Conservation (phyloP, 352 stramenopile species). For the Blastocystis sp. region DNA sequence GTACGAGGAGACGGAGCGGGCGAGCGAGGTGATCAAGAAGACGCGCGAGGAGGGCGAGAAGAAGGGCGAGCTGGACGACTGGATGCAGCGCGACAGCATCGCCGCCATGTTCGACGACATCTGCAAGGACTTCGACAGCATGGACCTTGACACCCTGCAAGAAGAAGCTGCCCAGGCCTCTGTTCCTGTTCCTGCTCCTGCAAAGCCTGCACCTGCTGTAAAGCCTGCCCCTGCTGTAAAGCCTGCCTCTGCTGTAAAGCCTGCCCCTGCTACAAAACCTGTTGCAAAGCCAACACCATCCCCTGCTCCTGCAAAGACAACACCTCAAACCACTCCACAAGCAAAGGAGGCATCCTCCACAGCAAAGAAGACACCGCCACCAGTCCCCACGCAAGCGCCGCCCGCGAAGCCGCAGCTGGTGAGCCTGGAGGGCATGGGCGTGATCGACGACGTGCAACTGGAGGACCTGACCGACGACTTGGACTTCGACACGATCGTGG, state of each 20-base stretch:
- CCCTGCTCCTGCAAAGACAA: background rate
- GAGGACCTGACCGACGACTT: constrained; percentile 21
- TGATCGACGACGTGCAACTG: background rate
- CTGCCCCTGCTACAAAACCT: background rate
- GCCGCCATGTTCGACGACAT: constrained; percentile 31
- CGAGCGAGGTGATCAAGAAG: constrained; percentile 18
- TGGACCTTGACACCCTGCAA: constrained; percentile 27
- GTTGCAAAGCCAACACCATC: background rate
- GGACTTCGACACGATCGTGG: constrained; percentile 56
- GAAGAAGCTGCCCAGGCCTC: too few species aligned
- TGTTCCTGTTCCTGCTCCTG: background rate
- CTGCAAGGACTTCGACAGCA: constrained; percentile 11
- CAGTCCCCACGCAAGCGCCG: background rate
- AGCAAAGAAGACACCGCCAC: background rate
- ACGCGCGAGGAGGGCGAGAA: background rate
- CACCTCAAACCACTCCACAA: background rate
- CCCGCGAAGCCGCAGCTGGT: background rate
- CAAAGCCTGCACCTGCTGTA: background rate
- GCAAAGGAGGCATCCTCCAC: too few species aligned
- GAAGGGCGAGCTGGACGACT: background rate
- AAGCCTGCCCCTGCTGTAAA: background rate
- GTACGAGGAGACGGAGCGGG: background rate
- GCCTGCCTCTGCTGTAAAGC: background rate
- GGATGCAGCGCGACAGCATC: constrained; percentile 19
- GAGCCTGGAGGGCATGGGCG: background rate